Percentiles rank a stretch among this genome's conserved stretches.
These are phyloP conservation scores for Solanum arcanum DNA, from an alignment of 257 asterid genomes.

Conservation along the genomic window DNA sequence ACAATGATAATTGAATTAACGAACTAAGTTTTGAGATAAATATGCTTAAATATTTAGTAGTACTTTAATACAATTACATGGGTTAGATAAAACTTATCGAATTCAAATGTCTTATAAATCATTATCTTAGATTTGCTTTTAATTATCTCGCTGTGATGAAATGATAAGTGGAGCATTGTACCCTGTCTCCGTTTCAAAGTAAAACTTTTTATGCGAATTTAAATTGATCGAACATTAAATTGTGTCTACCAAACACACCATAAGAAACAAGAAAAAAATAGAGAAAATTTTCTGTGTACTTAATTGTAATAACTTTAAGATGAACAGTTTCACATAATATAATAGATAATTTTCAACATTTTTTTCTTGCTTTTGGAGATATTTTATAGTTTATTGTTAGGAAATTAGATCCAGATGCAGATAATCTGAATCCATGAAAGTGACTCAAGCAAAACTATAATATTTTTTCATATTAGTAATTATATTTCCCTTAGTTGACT, in stretches of 20 bases:
- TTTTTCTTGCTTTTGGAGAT: background rate
- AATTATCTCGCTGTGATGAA: rapidly evolving
- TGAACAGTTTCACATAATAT: background rate
- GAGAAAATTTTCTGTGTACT: background rate
- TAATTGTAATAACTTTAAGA: background rate
- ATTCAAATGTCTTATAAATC: background rate
- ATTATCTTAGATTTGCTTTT: background rate
- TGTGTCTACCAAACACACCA: background rate
- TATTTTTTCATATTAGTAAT: background rate
- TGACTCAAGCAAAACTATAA: background rate
- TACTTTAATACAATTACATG: background rate
- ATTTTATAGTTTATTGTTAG: background rate
- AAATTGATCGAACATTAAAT: background rate
- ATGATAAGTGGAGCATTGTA: background rate
- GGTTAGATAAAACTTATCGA: background rate
- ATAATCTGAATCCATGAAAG: background rate
- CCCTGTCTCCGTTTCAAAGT: rapidly evolving
- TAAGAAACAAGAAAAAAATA: too few relatives aligned
- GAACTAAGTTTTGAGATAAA: background rate
- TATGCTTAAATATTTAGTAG: background rate
- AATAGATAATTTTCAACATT: background rate
- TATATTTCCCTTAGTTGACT: background rate
- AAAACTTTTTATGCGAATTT: background rate
- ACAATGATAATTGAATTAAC: background rate
- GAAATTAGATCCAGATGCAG: background rate